These are phyloP conservation scores for Heliosperma pusillum DNA, from an alignment of 148 eudicot species.

Conservation along the genomic window DNA sequence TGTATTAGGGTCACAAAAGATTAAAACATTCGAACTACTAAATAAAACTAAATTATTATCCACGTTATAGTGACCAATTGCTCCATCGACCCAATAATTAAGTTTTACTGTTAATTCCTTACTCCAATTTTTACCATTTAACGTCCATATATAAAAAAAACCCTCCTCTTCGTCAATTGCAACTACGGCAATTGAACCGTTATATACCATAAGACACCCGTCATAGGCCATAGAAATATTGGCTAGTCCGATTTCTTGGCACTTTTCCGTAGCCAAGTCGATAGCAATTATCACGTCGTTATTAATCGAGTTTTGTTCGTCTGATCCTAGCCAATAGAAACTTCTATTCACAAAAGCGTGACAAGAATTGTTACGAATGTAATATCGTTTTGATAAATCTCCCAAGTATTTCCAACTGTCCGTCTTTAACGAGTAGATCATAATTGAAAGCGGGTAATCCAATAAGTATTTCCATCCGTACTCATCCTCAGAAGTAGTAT, in stretches of 20 bases:
- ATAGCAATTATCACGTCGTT: not conserved
- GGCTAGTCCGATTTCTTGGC: not conserved
- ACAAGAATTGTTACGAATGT: not conserved
- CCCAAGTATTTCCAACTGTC: conserved; percentile 10
- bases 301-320: not conserved
- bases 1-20: not conserved
- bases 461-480: too few relatives aligned
- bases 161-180: not conserved
- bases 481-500: not conserved
- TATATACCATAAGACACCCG: not conserved
- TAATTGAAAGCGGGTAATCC: not conserved
- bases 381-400: not conserved
- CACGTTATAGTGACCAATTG: not conserved
- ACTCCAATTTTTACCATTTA: not conserved
- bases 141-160: not conserved
- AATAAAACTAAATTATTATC: not conserved
- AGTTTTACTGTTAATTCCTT: not conserved
- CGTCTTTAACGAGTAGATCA: conserved; percentile 3
- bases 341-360: not conserved
- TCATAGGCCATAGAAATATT: not conserved
- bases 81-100: not conserved
- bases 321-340: conserved; percentile 5
- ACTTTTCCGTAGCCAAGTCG: not conserved
- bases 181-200: not conserved
- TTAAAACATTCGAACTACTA: not conserved